Conservation (phyloP, 2,329 filamentous ascomycete genomes). For the Cladophialophora chaetospira region DNA sequence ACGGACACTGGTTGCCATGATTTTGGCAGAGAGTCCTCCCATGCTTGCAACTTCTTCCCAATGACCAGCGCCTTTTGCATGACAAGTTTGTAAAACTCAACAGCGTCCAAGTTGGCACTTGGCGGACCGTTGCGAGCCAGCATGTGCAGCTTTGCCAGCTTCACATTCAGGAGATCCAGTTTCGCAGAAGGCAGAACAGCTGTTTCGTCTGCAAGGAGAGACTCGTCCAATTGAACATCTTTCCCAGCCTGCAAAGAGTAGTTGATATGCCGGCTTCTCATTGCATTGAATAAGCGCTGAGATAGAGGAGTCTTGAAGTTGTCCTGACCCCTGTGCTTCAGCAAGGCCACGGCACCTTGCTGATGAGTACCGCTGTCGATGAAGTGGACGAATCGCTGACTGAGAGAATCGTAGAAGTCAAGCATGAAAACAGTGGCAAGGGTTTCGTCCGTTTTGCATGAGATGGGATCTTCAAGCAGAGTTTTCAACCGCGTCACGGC, state of each 20-base stretch:
- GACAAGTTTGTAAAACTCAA: constrained; percentile 19
- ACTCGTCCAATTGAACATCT: constrained; percentile 10
- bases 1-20: constrained; percentile 25
- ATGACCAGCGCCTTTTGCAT: constrained; percentile 11
- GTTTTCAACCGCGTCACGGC: constrained; percentile 17
- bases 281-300: constrained; percentile 19
- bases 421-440: constrained; percentile 29
- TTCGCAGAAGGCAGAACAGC: constrained; percentile 20
- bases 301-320: constrained; percentile 22
- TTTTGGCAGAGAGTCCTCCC: constrained; percentile 16
- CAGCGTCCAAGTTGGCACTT: constrained; percentile 1
- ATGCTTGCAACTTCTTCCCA: constrained; percentile 19
- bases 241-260: constrained; percentile 16
- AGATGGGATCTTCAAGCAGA: constrained; percentile 14
- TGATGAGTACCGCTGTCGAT: constrained; percentile 25
- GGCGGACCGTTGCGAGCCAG: constrained; percentile 6
- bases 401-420: constrained; percentile 28
- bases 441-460: constrained; percentile 18
- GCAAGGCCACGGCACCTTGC: constrained; percentile 25
- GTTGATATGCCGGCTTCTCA: constrained; percentile 25
- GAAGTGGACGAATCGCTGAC: constrained; percentile 22
- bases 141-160: constrained; percentile 19
- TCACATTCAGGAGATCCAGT: constrained; percentile 24
- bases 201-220: constrained; percentile 12
- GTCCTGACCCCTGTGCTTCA: constrained; percentile 17